Evolutionary conservation across 306 rosid genomes (phyloP).

Genomic region (Rosa chinensis): DNA sequence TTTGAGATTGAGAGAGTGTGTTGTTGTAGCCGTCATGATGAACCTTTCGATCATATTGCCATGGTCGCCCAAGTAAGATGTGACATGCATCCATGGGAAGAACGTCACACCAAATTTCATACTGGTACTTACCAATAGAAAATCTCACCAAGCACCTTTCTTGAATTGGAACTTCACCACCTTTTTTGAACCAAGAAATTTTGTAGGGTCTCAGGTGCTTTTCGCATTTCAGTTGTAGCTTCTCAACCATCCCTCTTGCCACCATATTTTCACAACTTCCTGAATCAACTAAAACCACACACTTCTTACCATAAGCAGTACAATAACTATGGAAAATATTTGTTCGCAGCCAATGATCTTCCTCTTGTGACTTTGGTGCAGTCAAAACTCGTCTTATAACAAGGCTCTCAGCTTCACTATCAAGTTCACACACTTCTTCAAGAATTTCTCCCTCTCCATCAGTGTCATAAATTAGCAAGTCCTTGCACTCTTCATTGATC

Average conservation of each 20-base stretch:
- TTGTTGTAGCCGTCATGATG: not conserved
- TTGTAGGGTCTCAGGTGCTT: not conserved
- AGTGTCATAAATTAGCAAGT: not conserved
- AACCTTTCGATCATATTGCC: not conserved
- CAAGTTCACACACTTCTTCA: not conserved
- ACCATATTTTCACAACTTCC: not conserved
- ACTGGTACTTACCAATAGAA: not conserved
- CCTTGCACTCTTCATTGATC: not conserved
- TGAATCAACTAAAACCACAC: not conserved
- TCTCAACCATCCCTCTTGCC: not conserved
- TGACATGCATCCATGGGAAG: not conserved
- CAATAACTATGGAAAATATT: not conserved
- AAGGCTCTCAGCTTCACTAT: conserved; percentile 1
- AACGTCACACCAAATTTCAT: not conserved
- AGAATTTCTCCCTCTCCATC: not conserved
- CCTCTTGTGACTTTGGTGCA: not conserved
- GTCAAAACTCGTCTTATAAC: not conserved
- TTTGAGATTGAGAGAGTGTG: not conserved
- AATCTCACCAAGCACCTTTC: not conserved
- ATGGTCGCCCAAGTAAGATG: not conserved
- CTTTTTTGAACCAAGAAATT: not conserved
- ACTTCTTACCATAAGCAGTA: not conserved
- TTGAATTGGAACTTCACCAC: not conserved
- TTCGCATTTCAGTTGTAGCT: not conserved
- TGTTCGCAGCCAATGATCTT: not conserved